phyloP scores from a whole-genome alignment of 2,329 filamentous ascomycete species.

The Cladosporium sp. region DNA sequence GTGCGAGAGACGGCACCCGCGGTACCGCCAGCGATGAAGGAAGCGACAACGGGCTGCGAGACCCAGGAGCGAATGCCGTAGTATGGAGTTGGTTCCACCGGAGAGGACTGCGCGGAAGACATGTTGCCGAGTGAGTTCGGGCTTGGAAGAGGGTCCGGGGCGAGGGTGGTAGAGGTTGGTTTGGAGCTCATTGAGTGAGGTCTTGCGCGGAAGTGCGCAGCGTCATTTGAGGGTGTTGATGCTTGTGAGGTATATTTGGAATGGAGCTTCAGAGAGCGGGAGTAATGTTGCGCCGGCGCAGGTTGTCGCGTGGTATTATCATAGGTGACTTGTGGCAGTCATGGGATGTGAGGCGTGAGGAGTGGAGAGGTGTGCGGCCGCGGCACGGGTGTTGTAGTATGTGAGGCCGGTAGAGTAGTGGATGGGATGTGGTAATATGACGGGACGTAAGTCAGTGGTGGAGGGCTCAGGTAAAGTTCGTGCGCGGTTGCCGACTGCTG shows the following conservation, averaged over 20 bases:
- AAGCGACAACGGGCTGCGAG: constrained; percentile 80
- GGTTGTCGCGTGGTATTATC: constrained; percentile 4
- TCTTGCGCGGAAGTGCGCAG: background rate
- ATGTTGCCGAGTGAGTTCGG: constrained; percentile 3
- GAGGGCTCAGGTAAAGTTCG: background rate
- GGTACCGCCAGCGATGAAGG: constrained; percentile 89
- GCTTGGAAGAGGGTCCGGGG: background rate
- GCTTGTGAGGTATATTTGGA: background rate
- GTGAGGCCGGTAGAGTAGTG: background rate
- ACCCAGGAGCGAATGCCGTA: constrained; percentile 38
- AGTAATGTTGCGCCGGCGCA: constrained; percentile 7
- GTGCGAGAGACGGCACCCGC: constrained; percentile 97
- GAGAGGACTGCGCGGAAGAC: background rate
- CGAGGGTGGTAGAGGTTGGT: background rate
- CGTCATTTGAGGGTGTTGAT: constrained; percentile 8
- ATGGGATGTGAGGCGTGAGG: background rate
- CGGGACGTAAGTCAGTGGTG: background rate
- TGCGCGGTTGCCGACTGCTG: background rate
- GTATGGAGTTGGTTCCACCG: constrained; percentile 11
- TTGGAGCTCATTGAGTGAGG: background rate
- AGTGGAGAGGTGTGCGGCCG: background rate
- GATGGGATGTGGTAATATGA: background rate
- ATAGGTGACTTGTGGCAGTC: background rate
- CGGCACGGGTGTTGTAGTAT: background rate
- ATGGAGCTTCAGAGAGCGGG: background rate